phyloP scores from a whole-genome alignment of 1,139 yeast species.

The Meyerozyma sp. region DNA sequence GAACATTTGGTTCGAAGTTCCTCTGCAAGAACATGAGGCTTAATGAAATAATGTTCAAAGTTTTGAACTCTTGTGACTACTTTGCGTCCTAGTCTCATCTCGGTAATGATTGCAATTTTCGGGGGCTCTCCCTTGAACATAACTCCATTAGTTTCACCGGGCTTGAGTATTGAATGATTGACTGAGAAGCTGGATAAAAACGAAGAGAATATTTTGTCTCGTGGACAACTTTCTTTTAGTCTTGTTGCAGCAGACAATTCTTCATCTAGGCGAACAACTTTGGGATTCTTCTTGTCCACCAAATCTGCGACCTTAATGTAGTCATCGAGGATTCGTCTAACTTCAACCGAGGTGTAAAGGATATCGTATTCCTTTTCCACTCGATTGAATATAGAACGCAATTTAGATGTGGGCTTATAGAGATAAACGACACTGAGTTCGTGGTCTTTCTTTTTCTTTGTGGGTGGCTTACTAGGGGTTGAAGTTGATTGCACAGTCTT shows the following conservation, averaged over 20 bases:
- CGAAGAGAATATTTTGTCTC: constrained; percentile 51
- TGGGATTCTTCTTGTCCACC: constrained; percentile 40
- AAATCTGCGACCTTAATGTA: constrained; percentile 54
- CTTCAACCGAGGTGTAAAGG: constrained; percentile 49
- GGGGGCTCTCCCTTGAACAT: constrained; percentile 66
- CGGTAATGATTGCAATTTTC: constrained; percentile 59
- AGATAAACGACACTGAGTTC: constrained; percentile 34
- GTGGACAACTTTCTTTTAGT: constrained; percentile 21
- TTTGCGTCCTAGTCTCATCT: constrained; percentile 78
- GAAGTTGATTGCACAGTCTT: constrained; percentile 28
- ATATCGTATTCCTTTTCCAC: constrained; percentile 28
- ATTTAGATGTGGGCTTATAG: constrained; percentile 52
- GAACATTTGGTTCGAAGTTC: constrained; percentile 77
- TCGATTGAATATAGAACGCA: constrained; percentile 46
- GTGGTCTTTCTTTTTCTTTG: constrained; percentile 17
- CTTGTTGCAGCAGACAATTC: constrained; percentile 21
- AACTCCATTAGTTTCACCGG: constrained; percentile 36
- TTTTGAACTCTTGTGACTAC: constrained; percentile 68
- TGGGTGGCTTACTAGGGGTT: constrained; percentile 11
- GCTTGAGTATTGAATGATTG: constrained; percentile 50
- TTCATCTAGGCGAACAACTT: constrained; percentile 52
- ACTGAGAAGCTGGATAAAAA: constrained; percentile 53
- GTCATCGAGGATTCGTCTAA: constrained; percentile 45
- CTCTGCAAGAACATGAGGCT: constrained; percentile 59
- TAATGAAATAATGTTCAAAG: constrained; percentile 63